Conservation (phyloP, 441 rosid genomes). For the Metrosideros polymorpha region DNA sequence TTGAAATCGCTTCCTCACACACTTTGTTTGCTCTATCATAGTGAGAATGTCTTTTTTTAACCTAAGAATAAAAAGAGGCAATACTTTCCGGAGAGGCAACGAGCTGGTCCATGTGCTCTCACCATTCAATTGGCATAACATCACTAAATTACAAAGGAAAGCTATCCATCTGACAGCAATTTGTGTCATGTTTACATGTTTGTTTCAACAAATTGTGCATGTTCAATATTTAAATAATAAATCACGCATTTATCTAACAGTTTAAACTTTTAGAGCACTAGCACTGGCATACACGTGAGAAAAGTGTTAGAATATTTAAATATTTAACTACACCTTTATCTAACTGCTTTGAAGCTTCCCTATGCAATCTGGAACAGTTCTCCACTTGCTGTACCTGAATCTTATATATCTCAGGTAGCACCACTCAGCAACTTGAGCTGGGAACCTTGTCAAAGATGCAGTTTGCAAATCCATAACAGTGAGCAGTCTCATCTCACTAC, state of each 20-base stretch:
- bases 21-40: not conserved
- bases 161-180: not conserved
- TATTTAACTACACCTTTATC: too few species aligned
- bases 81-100: not conserved
- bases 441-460: too few species aligned
- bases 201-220: not conserved
- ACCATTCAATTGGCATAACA: not conserved
- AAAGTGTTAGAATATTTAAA: too few species aligned
- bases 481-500: not conserved
- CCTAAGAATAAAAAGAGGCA: not conserved
- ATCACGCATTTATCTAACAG: accelerated
- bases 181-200: not conserved
- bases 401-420: not conserved
- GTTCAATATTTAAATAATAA: not conserved
- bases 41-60: not conserved
- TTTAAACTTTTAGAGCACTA: not conserved
- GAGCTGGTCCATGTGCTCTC: not conserved
- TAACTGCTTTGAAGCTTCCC: not conserved
- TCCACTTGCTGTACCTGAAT: not conserved
- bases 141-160: not conserved
- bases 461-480: not conserved
- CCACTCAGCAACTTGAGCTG: not conserved
- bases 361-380: not conserved
- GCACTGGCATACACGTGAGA: too few species aligned
- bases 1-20: not conserved